These are phyloP conservation scores for Exophiala lecanii-corni DNA, from an alignment of 2,329 filamentous ascomycete genomes.

Conservation along the genomic window DNA sequence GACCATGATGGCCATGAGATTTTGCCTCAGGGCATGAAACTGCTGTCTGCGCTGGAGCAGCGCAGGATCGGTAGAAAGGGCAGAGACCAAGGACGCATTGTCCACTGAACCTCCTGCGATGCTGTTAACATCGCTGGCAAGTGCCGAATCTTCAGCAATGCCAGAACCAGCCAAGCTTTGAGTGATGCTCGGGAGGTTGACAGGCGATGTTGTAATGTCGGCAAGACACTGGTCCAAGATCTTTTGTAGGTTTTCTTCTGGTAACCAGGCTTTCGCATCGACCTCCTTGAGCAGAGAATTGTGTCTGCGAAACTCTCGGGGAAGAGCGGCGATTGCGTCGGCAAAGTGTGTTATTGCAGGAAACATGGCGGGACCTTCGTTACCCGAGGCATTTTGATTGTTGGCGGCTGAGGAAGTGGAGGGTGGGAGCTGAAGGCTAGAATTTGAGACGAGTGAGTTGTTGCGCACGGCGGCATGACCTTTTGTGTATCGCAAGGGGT, in stretches of 20 bases:
- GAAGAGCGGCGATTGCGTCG: conserved; percentile 84
- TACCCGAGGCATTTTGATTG: conserved; percentile 15
- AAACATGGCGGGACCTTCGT: conserved; percentile 51
- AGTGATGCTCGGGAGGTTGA: conserved; percentile 5
- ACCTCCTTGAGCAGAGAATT: conserved; percentile 96
- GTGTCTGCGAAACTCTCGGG: conserved; percentile 90
- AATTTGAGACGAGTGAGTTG: conserved; percentile 29
- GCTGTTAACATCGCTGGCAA: conserved; percentile 20
- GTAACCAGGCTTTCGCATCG: conserved; percentile 89
- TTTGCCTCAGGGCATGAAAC: conserved; percentile 71
- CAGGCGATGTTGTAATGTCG: conserved; percentile 10
- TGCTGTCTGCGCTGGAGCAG: conserved; percentile 53
- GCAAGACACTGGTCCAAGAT: conserved; percentile 55
- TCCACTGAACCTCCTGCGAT: conserved; percentile 19
- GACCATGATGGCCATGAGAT: conserved; percentile 78
- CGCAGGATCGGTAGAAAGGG: conserved; percentile 15
- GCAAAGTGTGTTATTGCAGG: conserved; percentile 72
- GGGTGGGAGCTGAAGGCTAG: conserved; percentile 20
- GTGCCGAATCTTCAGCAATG: conserved; percentile 14
- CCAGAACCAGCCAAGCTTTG: conserved; percentile 15
- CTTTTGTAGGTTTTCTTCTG: conserved; percentile 75
- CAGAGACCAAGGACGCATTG: conserved; percentile 22
- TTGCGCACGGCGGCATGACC: conserved; percentile 39
- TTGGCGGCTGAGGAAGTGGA: conserved; percentile 20
- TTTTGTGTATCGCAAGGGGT: conserved; percentile 46